Evolutionary conservation across 345 rosid species (phyloP), one percentile per base, ranked within the genome.

Genomic region (Eucalyptus cladocalyx): DNA sequence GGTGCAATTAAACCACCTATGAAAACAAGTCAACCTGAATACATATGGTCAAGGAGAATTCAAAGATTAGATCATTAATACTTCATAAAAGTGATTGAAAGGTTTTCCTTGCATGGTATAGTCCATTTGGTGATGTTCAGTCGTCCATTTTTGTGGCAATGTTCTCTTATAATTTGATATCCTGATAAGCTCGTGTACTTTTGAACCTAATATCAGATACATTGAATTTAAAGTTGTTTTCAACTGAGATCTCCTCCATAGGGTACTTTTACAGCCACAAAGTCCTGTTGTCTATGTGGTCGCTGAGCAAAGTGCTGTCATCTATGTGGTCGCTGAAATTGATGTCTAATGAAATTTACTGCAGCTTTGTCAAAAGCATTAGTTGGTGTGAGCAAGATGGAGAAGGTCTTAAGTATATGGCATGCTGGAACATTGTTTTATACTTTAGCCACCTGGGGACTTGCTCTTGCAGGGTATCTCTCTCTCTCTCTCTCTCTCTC

Each of bases 371-470:
- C 93, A 23, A 94, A 96, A 92, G 98, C 97, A 90, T 91, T 97
- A 89, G 93, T 91, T 87, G 92, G 95, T 42, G 89, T 93, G 88
- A 93, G 96, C 95, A 97, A 94, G 89, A 89, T 95, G 89, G 99
- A 95, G 93, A 96, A 89, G 91, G 89, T 95, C 54, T 90, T 97
- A 40, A 92, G 90, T 92, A 94, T 97, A 90, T 97, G 99, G 99
- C 96, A 96, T 90, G 99, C 97, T 21, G 98, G 99, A 58, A 93
- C 91, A 90, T 88, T 96, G 94, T 96, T 97, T 91, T 97, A 97
- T 90, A 87, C 96, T 23, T 91, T 97, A 42, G 93, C 98, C 67
- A 96, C 98, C 8, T 97, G 97, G 99, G 99, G 99, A 86, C 97
- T 97, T 53, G 95, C 99, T 17, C 90, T 96, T 54, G 94, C 94